phyloP scores from a whole-genome alignment of 2,329 filamentous ascomycete genomes.

The Tothia fuscella region DNA sequence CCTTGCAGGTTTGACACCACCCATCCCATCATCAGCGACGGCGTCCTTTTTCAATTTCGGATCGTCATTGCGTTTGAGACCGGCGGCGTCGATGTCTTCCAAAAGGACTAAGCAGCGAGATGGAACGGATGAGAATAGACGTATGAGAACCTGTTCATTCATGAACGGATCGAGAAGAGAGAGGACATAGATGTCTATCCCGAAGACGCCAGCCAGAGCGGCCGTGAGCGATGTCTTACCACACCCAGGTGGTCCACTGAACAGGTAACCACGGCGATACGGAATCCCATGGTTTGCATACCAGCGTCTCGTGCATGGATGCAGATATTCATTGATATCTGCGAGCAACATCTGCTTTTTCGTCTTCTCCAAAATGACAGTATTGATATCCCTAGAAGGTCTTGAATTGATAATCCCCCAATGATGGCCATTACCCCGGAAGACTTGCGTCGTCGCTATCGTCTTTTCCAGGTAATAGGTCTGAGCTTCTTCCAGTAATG shows the following conservation, averaged over 20 bases:
- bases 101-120: constrained; percentile 34
- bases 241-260: constrained; percentile 72
- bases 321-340: constrained; percentile 30
- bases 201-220: constrained; percentile 36
- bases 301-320: constrained; percentile 61
- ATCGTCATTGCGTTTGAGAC: constrained; percentile 6
- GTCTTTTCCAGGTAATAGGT: constrained; percentile 6
- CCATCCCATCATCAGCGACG: not conserved
- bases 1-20: not conserved
- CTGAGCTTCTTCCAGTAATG: constrained; percentile 9
- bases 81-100: constrained; percentile 10
- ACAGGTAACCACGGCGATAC: constrained; percentile 69
- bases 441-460: constrained; percentile 1
- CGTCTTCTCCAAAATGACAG: constrained; percentile 9
- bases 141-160: constrained; percentile 49
- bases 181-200: constrained; percentile 31
- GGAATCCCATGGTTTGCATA: constrained; percentile 77
- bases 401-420: constrained; percentile 3
- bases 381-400: constrained; percentile 7
- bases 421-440: constrained; percentile 3
- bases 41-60: not conserved
- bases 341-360: constrained; percentile 9
- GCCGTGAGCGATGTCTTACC: constrained; percentile 55
- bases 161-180: constrained; percentile 50
- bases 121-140: constrained; percentile 52